Base-by-base conservation (phyloP, 1,139 yeast genomes). In the Yamadazyma jaroonii region DNA sequence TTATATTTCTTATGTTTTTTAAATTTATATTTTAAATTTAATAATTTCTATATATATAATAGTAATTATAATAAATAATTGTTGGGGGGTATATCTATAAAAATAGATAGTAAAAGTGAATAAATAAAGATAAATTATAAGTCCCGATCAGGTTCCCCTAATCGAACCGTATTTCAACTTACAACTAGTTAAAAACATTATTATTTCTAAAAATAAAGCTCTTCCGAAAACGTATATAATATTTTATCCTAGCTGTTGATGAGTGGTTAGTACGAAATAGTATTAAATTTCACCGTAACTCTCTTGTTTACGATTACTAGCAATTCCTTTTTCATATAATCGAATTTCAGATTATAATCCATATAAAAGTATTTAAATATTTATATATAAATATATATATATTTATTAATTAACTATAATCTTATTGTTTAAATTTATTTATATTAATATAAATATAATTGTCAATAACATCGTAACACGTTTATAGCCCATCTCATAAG, bases 301-400 rank as follows among this genome's bases (percentile, higher is more conserved):
- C 36, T 36, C 29, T 32, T 9, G 26, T 36, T 32, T 25, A 15
- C 36, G 32, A 32, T 30, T 30, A 30, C 27, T 22, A 23, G 35
- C 49, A 44, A 45, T 44, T 45, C 48, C 48, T 45, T 11, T 41
- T 42, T 45, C 45, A 44, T 42, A 38, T 25, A 35, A 36, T 37
- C 47, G 48, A 44, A 39, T 44, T 44, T 36, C 48, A 44, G 48
- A 39, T 35, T 33, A 35, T 36, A 43, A 43, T 44, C 40, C 46
- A 44, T 37, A 35, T 32, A 33, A 32, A 27, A 36, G 25, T 23
- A 23, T 23, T 9, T 23, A 23, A 9, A 9, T 23, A 23, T 23
- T 23, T 23, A 9, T 10, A 23, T 23, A 23, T 9, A 23, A 23
- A 23, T 23, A 10, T 23, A 23, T 23, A 23, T 23, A 9, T 23